phyloP scores from a whole-genome alignment of 2,329 filamentous ascomycete species.

The Colletotrichum eremochloae region DNA sequence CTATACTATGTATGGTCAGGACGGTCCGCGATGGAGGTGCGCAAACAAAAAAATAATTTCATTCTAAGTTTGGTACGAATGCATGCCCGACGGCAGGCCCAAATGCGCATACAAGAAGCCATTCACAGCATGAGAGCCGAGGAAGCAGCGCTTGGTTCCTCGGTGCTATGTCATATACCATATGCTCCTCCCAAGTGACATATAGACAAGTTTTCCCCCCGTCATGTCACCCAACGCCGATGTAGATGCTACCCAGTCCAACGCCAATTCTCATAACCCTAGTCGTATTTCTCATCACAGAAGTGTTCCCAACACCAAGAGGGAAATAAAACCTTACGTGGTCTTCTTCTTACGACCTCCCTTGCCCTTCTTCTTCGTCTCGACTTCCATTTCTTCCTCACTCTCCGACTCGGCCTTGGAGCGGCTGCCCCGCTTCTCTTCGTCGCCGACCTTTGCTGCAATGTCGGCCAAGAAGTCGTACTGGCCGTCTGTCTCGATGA shows the following conservation, averaged over 20 bases:
- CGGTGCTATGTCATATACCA: conserved; percentile 31
- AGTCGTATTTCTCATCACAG: conserved; percentile 39
- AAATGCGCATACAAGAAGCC: conserved; percentile 31
- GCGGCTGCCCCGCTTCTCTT: conserved; percentile 62
- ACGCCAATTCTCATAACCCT: conserved; percentile 45
- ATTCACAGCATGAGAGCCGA: conserved; percentile 35
- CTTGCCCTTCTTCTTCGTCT: conserved; percentile 62
- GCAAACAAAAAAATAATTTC: conserved; percentile 6
- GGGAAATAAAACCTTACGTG: conserved; percentile 27
- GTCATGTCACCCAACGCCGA: conserved; percentile 46
- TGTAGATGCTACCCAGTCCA: conserved; percentile 46
- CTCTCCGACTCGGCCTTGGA: conserved; percentile 66
- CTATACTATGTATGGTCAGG: neutral
- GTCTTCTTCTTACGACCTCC: conserved; percentile 66
- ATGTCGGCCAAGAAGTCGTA: conserved; percentile 96
- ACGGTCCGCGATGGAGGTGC: neutral
- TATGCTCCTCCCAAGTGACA: conserved; percentile 34
- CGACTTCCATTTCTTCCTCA: conserved; percentile 62
- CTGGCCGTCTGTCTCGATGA: conserved; percentile 88
- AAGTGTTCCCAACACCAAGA: conserved; percentile 1
- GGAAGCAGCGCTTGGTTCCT: conserved; percentile 40
- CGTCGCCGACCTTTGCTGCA: conserved; percentile 80
- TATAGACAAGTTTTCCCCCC: conserved; percentile 28
- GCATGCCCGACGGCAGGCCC: conserved; percentile 30
- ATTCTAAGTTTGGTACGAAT: conserved; percentile 27